Evolutionary conservation across 2,329 filamentous ascomycete genomes (phyloP).

Genomic region (Colletotrichum acutatum): DNA sequence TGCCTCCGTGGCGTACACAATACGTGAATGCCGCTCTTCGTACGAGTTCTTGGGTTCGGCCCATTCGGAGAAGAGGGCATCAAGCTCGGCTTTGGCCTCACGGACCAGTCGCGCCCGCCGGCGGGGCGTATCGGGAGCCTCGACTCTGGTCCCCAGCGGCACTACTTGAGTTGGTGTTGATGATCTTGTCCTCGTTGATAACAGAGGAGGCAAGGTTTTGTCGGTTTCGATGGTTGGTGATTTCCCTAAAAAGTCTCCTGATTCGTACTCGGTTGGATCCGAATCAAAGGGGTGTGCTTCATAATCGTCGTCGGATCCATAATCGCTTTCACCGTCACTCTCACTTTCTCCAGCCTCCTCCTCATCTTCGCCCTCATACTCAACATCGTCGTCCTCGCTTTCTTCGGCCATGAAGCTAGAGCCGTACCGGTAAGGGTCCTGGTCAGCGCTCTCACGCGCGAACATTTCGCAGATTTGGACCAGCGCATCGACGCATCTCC

Average conservation of each 20-base stretch:
- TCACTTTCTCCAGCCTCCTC: neutral
- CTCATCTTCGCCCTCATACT: slow-evolving; percentile 8
- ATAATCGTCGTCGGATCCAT: neutral
- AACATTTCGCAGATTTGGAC: slow-evolving; percentile 32
- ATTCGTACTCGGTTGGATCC: slow-evolving; percentile 8
- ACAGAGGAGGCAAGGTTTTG: neutral
- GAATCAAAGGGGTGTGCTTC: neutral
- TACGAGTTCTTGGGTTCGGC: slow-evolving; percentile 12
- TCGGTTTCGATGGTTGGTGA: neutral
- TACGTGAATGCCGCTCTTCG: slow-evolving; percentile 25
- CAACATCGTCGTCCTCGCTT: slow-evolving; percentile 24
- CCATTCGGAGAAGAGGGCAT: slow-evolving; percentile 5
- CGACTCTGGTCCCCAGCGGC: neutral
- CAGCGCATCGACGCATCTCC: slow-evolving; percentile 17
- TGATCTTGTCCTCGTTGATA: neutral
- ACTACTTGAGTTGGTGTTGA: neutral
- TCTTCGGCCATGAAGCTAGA: slow-evolving; percentile 6
- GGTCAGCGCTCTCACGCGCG: slow-evolving; percentile 20
- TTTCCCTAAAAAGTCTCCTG: slow-evolving; percentile 11
- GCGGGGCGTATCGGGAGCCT: slow-evolving; percentile 4
- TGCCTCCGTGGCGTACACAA: slow-evolving; percentile 27
- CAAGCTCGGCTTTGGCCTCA: slow-evolving; percentile 24
- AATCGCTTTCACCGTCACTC: neutral
- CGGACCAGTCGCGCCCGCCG: slow-evolving; percentile 13
- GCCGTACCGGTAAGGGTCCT: slow-evolving; percentile 13